phyloP scores from a whole-genome alignment of 768 basidiomycete species.

The Gymnopilus dilepis region DNA sequence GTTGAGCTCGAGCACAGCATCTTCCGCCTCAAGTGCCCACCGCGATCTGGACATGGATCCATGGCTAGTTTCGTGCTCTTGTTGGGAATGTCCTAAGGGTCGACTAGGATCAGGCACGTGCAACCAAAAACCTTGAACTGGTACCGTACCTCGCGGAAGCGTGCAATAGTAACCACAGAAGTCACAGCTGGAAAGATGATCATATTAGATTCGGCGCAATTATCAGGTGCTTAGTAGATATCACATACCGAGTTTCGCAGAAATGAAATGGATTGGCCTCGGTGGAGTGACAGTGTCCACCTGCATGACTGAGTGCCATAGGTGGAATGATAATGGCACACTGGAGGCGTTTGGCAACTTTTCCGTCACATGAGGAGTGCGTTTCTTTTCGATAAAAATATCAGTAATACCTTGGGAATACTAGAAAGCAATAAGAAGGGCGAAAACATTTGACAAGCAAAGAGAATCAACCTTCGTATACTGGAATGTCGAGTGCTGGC shows the following conservation, averaged over 20 bases:
- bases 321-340: slow-evolving; percentile 54
- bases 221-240: no score
- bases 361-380: no score
- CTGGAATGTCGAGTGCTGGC: slow-evolving; percentile 63
- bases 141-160: no score
- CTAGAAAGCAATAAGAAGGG: no score
- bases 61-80: slow-evolving; percentile 66
- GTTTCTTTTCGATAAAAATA: no score
- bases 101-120: background rate
- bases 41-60: slow-evolving; percentile 65
- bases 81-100: slow-evolving; percentile 57
- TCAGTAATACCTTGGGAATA: no score
- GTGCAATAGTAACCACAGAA: no score
- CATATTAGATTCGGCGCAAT: no score
- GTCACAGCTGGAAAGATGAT: no score
- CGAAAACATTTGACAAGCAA: no score
- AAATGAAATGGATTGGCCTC: slow-evolving; percentile 55
- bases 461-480: slow-evolving; percentile 58
- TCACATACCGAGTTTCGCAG: slow-evolving; percentile 41
- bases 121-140: no score
- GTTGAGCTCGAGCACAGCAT: slow-evolving; percentile 55
- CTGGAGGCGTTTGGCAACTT: slow-evolving; percentile 34
- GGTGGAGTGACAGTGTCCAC: slow-evolving; percentile 52
- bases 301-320: slow-evolving; percentile 47
- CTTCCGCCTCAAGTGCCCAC: slow-evolving; percentile 61